These are phyloP conservation scores for Colletotrichum spinosum DNA, from an alignment of 2,329 filamentous ascomycete species.

Conservation along the genomic window DNA sequence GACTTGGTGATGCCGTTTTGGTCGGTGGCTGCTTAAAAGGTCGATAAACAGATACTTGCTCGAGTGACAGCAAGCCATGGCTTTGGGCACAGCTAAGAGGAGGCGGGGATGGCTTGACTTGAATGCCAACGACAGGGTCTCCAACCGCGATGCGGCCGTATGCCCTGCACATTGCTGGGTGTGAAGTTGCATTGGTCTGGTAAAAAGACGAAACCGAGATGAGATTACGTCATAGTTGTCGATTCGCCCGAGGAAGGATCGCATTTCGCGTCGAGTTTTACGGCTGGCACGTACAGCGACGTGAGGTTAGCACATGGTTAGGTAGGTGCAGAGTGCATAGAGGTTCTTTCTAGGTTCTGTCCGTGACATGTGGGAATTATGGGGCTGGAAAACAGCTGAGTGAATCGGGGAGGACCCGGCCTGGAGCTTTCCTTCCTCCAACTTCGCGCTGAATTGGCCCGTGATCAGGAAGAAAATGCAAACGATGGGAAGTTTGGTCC, in stretches of 20 bases:
- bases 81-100: constrained; percentile 13
- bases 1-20: constrained; percentile 1
- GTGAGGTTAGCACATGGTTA: too few species aligned
- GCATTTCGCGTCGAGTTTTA: too few species aligned
- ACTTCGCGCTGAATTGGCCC: constrained; percentile 13
- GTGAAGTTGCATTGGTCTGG: too few species aligned
- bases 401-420: not conserved
- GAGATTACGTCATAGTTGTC: too few species aligned
- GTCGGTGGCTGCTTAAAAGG: not conserved
- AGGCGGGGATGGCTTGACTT: constrained; percentile 23
- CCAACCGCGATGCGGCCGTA: not conserved
- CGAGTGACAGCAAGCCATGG: not conserved
- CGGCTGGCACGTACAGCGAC: too few species aligned
- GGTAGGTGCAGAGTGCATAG: too few species aligned
- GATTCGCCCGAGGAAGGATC: too few species aligned
- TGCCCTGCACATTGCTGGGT: not conserved
- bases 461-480: constrained; percentile 8
- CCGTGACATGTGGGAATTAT: not conserved
- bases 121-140: not conserved
- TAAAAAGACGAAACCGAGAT: too few species aligned
- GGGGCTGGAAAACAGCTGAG: not conserved
- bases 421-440: not conserved
- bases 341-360: too few species aligned
- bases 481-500: too few species aligned
- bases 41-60: not conserved